Evolutionary conservation across 345 rosid genomes (phyloP), one percentile per base, ranked within the genome.

Genomic region (Populus ilicifolia): DNA sequence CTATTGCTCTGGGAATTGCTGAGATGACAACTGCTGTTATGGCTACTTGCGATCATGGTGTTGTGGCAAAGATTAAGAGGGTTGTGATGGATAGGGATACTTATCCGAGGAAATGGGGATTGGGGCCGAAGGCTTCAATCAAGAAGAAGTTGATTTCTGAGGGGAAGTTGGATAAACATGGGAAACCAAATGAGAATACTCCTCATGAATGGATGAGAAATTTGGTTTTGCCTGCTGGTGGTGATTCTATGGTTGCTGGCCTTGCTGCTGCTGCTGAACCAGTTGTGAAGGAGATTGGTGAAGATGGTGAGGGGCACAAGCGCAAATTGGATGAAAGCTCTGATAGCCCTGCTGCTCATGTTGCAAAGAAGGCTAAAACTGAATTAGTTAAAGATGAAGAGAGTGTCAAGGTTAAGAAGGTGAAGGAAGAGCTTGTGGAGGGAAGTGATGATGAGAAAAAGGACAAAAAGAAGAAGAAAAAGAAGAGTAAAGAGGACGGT

Each of bases 61-160:
- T 93, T 74, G 99, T 95, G 70, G 98, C 99, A 0, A 93, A 89
- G 92, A 95, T 95, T 80, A 95, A 95, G 86, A 87, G 99, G 71
- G 99, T 95, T 13, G 99, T 95, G 74, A 94, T 94, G 98, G 98
- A 94, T 75, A 86, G 98, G 82, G 98, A 94, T 74, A 94, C 97
- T 25, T 94, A 94, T 79, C 98, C 98, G 0, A 91, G 97, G 87
- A 94, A 94, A 46, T 92, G 98, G 98, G 98, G 97, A 0, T 87
- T 94, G 83, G 97, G 98, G 11, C 98, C 97, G 0, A 85, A 86
- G 69, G 97, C 97, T n/a, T 88, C 92, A 0, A 87, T 85, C 92
- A 93, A 94, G 91, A 94, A 91, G 93, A 92, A 90, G 79, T 78
- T 94, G 75, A 87, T 94, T 76, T 83, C 88, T 2, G 95, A 91